phyloP scores from a whole-genome alignment of 2,329 filamentous ascomycete genomes.

The Colletotrichum trifolii region DNA sequence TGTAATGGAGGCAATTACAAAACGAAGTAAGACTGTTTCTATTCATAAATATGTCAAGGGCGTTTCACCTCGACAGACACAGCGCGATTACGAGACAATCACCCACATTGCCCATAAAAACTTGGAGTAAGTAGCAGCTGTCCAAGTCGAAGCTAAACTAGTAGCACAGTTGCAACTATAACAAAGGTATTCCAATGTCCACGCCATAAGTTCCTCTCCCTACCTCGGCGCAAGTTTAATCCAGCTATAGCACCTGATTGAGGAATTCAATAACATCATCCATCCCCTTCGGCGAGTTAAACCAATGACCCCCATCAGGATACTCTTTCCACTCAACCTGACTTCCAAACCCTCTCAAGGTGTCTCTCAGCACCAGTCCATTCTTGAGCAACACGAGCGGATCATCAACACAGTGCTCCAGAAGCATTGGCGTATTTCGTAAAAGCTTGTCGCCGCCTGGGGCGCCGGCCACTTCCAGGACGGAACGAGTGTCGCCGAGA shows the following conservation, averaged over 20 bases:
- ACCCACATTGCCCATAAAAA: no score
- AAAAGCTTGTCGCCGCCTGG: constrained; percentile 46
- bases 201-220: background rate
- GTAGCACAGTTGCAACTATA: no score
- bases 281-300: constrained; percentile 55
- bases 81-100: no score
- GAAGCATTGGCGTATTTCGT: constrained; percentile 54
- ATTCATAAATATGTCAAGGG: no score
- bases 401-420: constrained; percentile 59
- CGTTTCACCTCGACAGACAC: no score
- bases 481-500: constrained; percentile 46
- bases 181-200: no score
- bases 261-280: constrained; percentile 54
- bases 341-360: constrained; percentile 50
- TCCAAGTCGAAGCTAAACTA: no score
- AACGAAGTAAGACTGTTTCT: no score
- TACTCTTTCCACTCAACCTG: constrained; percentile 55
- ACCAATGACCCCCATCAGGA: constrained; percentile 55
- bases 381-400: constrained; percentile 51
- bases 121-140: no score
- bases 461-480: constrained; percentile 43
- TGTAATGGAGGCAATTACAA: no score
- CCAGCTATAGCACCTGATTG: no score
- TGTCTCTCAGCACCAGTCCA: constrained; percentile 49
- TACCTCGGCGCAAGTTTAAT: no score